Evolutionary conservation across 1,139 yeast genomes (phyloP), one percentile per base, ranked within the genome.

Genomic region (Kluyveromyces sp.): DNA sequence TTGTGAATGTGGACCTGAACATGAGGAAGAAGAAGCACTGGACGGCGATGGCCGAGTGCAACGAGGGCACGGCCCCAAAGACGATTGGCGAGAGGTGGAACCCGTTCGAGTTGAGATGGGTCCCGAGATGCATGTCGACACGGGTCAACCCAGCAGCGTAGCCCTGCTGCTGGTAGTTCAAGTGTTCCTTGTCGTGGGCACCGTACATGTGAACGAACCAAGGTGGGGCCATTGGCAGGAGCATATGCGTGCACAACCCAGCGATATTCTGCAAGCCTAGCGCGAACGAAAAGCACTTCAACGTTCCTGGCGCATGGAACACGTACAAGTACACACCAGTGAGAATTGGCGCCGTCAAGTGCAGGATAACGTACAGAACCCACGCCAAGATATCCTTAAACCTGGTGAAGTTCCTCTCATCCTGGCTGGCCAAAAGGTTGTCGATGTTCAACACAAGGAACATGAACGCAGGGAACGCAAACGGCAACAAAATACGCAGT

Each of bases 101-200:
- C 2, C 87, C 86, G 26, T 77, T 68, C 1, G 81, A 71, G 56
- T 77, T 76, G 51, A 78, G 54, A 60, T 80, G 84, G 0, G 84
- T 78, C 1, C 85, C 85, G 54, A 80, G 61, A 15, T 79, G 79
- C 31, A 73, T 61, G 55, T 81, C 85, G n/a, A 79, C 81, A 49
- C 87, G 64, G 4, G 79, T 76, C 44, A 81, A 66, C 2, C 87
- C 87, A 2, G 87, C 88, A 1, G 86, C 84, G 59, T 77, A 81
- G 5, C 87, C 87, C 3, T 77, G 77, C 70, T 77, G 76, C 37
- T 75, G 77, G 59, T 81, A 81, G 55, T 72, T 69, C 34, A 60
- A 63, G 42, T 63, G 64, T 1, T 81, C 82, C 0, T 60, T 59
- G 41, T 74, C 71, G 50, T 77, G 72, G 34, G 74, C 72, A 3